Evolutionary conservation across 257 asterid genomes (phyloP), one percentile per base, ranked within the genome.

Genomic region (Solanum chiquidenum): DNA sequence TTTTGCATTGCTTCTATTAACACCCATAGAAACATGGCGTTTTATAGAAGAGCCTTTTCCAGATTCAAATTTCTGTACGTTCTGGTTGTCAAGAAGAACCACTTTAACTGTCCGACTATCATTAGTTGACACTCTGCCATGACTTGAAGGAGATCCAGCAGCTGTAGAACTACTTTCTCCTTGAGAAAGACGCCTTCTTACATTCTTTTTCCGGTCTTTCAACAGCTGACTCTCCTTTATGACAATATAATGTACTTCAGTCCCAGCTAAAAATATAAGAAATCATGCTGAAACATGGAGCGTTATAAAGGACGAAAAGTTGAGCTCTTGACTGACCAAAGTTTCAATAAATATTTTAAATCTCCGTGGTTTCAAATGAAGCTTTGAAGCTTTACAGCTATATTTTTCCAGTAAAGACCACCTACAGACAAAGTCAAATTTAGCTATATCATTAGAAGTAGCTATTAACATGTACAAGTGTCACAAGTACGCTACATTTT

Each of bases 381-480:
- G 98, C 94, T 96, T 96, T 85, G 99, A 97, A 87, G 99, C 98
- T 92, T 96, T 97, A 89, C 99, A 97, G 93, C 99, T 96, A 91
- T 94, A 96, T 90, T 97, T 96, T 92, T 97, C 99, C 95, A 97
- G 90, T 83, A 97, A 92, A 44, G 99, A 96, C 99, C 99, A 97
- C 99, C 98, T 97, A 90, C 88, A 92, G 69, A 9, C 71, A 49
- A 49, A 82, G 68, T 21, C 44, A 82, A 38, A 82, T 40, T 8
- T 49, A 29, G 44, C 42, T 82, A 49, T 82, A 31, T 31, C n/a
- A 82, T 44, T 20, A 82, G 20, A 49, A 29, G 86, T 31, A 49
- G 69, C 71, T 82, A 46, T 11, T 31, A 31, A 49, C 86, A 49
- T 49, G 44, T 29, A 49, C 29, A 82, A 82, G 69, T 49, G 44